These are phyloP conservation scores for Herpetomonas samuelpessoai DNA, from an alignment of 208 protist species.

Conservation along the genomic window DNA sequence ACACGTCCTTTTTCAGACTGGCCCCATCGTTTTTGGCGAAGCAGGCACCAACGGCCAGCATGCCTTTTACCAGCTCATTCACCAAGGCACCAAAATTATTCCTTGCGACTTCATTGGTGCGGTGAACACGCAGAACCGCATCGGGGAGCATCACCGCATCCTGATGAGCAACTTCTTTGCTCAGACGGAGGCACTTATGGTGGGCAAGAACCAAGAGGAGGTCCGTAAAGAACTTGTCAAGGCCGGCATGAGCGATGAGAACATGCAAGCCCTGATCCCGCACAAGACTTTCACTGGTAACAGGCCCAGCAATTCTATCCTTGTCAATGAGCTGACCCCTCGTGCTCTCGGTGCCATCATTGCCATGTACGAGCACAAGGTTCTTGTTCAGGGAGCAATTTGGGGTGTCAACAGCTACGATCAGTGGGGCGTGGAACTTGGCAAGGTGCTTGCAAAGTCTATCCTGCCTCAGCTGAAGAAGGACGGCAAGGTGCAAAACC, in stretches of 20 bases:
- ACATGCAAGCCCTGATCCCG: conserved; percentile 60
- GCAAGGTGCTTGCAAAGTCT: conserved; percentile 96
- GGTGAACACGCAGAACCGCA: conserved; percentile 88
- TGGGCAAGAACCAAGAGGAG: conserved; percentile 90
- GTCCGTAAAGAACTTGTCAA: conserved; percentile 74
- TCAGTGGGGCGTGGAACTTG: conserved; percentile 97
- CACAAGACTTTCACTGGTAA: conserved; percentile 94
- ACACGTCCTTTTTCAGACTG: conserved; percentile 76
- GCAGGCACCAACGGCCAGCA: conserved; percentile 93
- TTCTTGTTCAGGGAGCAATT: conserved; percentile 96
- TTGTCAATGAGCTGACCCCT: conserved; percentile 95
- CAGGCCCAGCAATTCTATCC: conserved; percentile 94
- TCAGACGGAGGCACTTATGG: conserved; percentile 97
- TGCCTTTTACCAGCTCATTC: conserved; percentile 98
- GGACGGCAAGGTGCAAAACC: conserved; percentile 43
- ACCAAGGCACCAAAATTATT: conserved; percentile 96
- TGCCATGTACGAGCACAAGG: conserved; percentile 98
- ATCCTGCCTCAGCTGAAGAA: conserved; percentile 93
- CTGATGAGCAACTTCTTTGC: conserved; percentile 97
- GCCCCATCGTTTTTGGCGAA: conserved; percentile 96
- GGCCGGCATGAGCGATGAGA: conserved; percentile 42
- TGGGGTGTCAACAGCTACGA: conserved; percentile 98
- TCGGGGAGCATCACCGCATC: conserved; percentile 95
- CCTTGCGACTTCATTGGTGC: conserved; percentile 96
- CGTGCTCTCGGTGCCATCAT: conserved; percentile 92